Evolutionary conservation across 2,329 filamentous ascomycete species (phyloP), one percentile per base, ranked within the genome.

Genomic region (Cladosporium cucumerinum): DNA sequence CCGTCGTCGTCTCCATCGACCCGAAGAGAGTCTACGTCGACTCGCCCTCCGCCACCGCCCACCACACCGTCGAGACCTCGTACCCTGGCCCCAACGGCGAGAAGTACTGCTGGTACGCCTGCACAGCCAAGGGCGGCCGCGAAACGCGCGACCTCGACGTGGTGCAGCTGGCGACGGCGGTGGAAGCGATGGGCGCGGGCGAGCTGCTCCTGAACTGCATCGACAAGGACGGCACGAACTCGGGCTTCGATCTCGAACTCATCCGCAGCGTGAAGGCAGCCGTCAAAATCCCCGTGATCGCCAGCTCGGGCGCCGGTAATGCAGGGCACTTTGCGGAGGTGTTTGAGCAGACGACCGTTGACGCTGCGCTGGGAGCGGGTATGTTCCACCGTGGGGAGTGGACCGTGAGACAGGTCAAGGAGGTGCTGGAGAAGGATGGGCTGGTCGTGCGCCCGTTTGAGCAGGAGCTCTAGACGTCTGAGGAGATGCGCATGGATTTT

Each of bases 321-420:
- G 94, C 95, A 1, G 85, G 76, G 0, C 95, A 99, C 79, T 99
- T 99, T 75, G 85, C 87, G 60, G 91, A 98, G 75, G 95, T 98
- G 1, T 99, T 99, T 78, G 82, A 86, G 64, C 82, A 90, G 79
- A 98, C 95, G 10, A 83, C 84, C 18, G 94, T 94, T 3, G 95
- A 99, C 82, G 95, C 95, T 58, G 95, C 95, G 30, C 81, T 99
- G 66, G 95, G 95, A 3, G 95, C 95, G 10, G 95, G 95, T 61
- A 99, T 99, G 89, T 99, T 99, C 79, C 95, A 99, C 80, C 84
- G 95, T 57, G 92, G 90, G 43, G 94, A 99, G 81, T 99, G 94
- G 78, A 97, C 93, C 0, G 94, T 99, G 18, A 89, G 88, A 77
- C 89, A 98, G 74, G 95, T 99, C 57, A 99, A 99, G 80, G 89